phyloP scores from a whole-genome alignment of 345 rosid species.

The Citrus maxima region DNA sequence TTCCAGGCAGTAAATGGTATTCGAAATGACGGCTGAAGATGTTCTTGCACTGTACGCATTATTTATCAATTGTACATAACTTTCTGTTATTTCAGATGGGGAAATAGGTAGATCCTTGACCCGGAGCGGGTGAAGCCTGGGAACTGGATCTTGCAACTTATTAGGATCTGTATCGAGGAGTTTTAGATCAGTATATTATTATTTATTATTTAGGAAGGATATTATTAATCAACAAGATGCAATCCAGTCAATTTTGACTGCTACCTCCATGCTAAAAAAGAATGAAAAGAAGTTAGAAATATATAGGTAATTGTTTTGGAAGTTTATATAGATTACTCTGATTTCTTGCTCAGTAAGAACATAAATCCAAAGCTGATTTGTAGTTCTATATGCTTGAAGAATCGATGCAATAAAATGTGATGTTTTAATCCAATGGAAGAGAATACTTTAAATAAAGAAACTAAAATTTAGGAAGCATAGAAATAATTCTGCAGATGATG shows the following conservation, averaged over 20 bases:
- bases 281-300: no score
- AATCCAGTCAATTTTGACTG: not conserved
- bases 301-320: not conserved
- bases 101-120: not conserved
- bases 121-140: not conserved
- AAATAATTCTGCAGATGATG: not conserved
- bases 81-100: no score
- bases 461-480: not conserved
- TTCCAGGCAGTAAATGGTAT: slow-evolving; percentile 16
- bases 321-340: not conserved
- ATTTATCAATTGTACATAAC: not conserved
- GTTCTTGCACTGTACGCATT: not conserved
- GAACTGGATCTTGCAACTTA: not conserved
- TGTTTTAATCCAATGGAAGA: not conserved
- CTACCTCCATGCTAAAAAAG: no score
- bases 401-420: not conserved
- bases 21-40: slow-evolving; percentile 4
- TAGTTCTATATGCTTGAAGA: not conserved
- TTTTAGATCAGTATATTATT: not conserved
- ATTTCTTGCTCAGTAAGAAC: not conserved
- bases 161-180: slow-evolving; percentile 8
- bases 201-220: not conserved
- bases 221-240: not conserved
- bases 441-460: not conserved
- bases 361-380: not conserved